phyloP scores from a whole-genome alignment of 768 basidiomycete species.

The Cystofilobasidium macerans region DNA sequence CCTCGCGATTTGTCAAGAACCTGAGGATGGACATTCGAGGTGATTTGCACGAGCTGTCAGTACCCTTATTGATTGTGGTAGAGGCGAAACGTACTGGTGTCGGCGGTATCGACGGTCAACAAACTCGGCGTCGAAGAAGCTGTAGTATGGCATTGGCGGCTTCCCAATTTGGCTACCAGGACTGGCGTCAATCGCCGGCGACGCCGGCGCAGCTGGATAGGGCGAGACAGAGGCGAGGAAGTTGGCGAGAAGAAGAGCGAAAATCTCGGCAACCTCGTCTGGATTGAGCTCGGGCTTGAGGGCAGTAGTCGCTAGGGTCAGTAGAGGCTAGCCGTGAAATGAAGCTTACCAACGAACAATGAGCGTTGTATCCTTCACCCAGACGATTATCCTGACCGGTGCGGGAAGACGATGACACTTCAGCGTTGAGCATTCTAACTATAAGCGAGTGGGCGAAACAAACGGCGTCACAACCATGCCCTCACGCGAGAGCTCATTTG shows the following conservation, averaged over 20 bases:
- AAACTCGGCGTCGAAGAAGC: neutral
- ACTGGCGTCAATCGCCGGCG: neutral
- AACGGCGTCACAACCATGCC: neutral
- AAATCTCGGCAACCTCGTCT: slow-evolving; percentile 29
- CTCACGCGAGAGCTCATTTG: neutral
- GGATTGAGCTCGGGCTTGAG: slow-evolving; percentile 32
- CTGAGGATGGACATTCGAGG: neutral
- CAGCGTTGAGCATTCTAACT: neutral
- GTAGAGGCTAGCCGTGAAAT: neutral
- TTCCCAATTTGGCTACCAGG: too few relatives aligned
- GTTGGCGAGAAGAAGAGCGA: slow-evolving; percentile 30
- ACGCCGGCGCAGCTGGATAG: neutral
- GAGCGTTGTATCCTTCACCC: slow-evolving; percentile 6
- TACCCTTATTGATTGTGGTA: neutral
- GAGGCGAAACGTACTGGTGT: neutral
- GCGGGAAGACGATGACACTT: neutral
- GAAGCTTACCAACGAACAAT: slow-evolving; percentile 7
- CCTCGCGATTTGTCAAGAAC: neutral
- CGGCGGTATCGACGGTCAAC: neutral
- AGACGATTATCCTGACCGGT: slow-evolving; percentile 5
- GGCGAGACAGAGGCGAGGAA: slow-evolving; percentile 27
- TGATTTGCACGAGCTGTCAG: neutral
- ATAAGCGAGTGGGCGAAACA: too few relatives aligned
- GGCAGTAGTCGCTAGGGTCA: neutral
- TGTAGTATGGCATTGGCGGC: neutral